A percentile compares a stretch with the other conserved stretches of the same genome.
These are phyloP conservation scores for Hanseniaspora guilliermondii DNA, from an alignment of 805 yeast genomes.

Conservation along the genomic window DNA sequence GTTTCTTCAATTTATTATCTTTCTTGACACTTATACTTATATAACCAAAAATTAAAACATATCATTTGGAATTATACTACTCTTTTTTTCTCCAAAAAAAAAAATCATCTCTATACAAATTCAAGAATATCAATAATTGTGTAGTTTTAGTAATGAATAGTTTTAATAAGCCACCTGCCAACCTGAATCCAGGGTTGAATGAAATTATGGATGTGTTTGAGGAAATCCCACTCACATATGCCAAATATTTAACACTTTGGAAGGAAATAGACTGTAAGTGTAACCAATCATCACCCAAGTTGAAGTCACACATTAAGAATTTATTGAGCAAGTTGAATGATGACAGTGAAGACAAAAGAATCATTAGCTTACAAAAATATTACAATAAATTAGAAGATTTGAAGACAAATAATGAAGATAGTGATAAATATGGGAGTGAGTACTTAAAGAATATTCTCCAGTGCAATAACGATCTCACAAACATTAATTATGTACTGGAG, in stretches of 20 bases:
- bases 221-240: slow-evolving; percentile 73
- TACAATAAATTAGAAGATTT: slow-evolving; percentile 4
- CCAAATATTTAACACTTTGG: slow-evolving; percentile 72
- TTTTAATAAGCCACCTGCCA: slow-evolving; percentile 28
- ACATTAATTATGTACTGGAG: slow-evolving; percentile 33
- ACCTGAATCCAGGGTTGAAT: slow-evolving; percentile 71
- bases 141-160: neutral
- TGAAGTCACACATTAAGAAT: slow-evolving; percentile 41
- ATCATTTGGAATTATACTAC: too few species aligned
- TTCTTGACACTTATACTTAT: too few species aligned
- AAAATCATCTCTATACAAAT: neutral
- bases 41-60: too few species aligned
- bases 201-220: slow-evolving; percentile 85
- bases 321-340: slow-evolving; percentile 28
- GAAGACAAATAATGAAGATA: slow-evolving; percentile 9
- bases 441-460: slow-evolving; percentile 11
- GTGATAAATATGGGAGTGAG: slow-evolving; percentile 2
- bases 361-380: neutral
- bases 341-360: neutral
- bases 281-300: slow-evolving; percentile 55
- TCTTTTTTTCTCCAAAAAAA: too few species aligned
- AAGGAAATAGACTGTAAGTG: slow-evolving; percentile 95
- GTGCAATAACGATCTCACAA: slow-evolving; percentile 24
- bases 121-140: neutral
- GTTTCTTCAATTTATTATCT: too few species aligned